Evolutionary conservation across 257 asterid genomes (phyloP).

Genomic region (Fraxinus cuspidata): DNA sequence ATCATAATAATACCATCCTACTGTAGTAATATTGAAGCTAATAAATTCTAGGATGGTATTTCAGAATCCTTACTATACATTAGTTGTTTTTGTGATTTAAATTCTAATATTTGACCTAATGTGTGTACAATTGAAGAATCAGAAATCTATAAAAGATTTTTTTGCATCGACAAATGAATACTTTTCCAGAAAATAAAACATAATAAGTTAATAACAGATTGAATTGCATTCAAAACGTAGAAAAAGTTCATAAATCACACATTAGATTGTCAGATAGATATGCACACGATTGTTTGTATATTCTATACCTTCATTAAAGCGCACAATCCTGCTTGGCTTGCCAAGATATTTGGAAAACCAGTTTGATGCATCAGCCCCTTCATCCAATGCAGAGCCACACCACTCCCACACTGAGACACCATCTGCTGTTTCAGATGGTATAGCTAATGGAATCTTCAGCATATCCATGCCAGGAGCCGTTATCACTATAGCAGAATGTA

Average conservation of each 20-base stretch:
- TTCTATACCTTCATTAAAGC: slow-evolving; percentile 61
- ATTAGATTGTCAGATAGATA: not conserved
- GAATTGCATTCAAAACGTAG: not conserved
- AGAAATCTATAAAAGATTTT: not conserved
- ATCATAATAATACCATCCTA: not conserved
- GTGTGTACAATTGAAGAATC: not conserved
- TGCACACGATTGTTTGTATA: not conserved
- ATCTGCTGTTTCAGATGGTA: slow-evolving; percentile 44
- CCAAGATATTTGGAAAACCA: slow-evolving; percentile 71
- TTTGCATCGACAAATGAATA: not conserved
- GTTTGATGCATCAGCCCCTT: slow-evolving; percentile 62
- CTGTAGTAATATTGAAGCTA: not conserved
- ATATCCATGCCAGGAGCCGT: slow-evolving; percentile 60
- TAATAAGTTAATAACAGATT: not conserved
- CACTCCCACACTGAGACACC: slow-evolving; percentile 78
- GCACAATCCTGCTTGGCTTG: slow-evolving; percentile 64
- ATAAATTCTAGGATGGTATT: not conserved
- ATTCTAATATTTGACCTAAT: slow-evolving; percentile 4
- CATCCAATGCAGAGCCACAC: slow-evolving; percentile 80
- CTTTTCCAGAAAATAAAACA: not conserved
- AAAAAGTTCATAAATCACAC: not conserved
- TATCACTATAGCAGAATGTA: slow-evolving; percentile 37
- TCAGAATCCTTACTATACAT: not conserved
- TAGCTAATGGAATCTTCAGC: slow-evolving; percentile 56
- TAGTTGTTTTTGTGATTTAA: not conserved